Conservation (phyloP, 192 early-diverging fungal species). For the Backusella macrospora region DNA sequence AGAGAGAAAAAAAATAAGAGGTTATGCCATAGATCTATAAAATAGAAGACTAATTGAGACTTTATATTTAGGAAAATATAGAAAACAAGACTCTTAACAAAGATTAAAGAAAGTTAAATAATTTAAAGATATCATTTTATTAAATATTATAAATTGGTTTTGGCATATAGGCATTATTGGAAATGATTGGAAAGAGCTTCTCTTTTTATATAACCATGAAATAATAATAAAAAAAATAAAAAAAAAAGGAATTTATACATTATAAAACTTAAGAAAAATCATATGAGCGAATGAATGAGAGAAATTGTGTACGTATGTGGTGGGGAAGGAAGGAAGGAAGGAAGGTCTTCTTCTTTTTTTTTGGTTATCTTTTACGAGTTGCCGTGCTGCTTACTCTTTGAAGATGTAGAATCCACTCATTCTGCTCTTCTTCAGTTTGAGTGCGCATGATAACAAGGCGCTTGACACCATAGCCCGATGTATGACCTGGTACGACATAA, state of each 20-base stretch:
- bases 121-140: too few relatives aligned
- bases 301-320: neutral
- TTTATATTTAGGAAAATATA: too few relatives aligned
- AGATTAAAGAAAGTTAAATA: too few relatives aligned
- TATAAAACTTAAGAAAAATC: neutral
- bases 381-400: neutral
- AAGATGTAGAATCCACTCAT: slow-evolving; percentile 3
- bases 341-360: neutral
- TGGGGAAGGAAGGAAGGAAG: neutral
- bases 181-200: neutral
- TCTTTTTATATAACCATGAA: neutral
- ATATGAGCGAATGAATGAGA: neutral
- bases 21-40: too few relatives aligned
- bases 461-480: neutral
- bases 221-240: neutral
- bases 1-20: too few relatives aligned
- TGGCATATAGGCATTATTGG: neutral
- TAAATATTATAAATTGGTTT: too few relatives aligned
- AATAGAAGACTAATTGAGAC: too few relatives aligned
- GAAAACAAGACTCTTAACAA: too few relatives aligned
- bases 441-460: slow-evolving; percentile 18
- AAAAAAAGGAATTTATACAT: neutral
- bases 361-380: neutral
- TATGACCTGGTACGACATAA: neutral
- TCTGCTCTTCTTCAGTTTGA: slow-evolving; percentile 9